A percentile compares a stretch with the other conserved stretches of the same genome.
Conservation (phyloP, 176 grass and related monocot genomes). For the Dactylis glomerata region DNA sequence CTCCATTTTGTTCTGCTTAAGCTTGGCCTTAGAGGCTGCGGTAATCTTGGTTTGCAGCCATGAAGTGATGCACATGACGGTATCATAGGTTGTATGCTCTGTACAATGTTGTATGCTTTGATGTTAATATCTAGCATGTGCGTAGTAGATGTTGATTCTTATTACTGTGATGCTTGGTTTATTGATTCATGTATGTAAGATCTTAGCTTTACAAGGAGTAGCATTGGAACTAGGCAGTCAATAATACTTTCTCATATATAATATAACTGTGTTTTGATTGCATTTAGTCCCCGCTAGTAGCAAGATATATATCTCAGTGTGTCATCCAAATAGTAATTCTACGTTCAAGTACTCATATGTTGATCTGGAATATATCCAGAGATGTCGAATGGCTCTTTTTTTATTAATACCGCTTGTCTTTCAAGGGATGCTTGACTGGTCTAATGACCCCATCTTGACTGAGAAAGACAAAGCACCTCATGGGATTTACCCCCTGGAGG, state of each 20-base stretch:
- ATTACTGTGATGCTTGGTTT: neutral
- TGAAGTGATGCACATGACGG: neutral
- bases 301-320: neutral
- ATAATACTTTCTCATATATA: neutral
- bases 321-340: neutral
- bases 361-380: neutral
- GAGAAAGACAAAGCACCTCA: neutral
- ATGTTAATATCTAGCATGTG: neutral
- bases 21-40: neutral
- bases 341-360: neutral
- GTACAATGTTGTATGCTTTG: neutral
- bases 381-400: too few relatives aligned
- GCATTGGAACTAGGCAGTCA: neutral
- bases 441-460: neutral
- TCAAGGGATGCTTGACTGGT: constrained; percentile 1
- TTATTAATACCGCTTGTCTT: neutral
- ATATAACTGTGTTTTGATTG: neutral
- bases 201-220: neutral
- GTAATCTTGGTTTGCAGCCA: neutral
- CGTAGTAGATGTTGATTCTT: neutral
- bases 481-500: neutral
- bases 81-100: neutral
- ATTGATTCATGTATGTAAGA: neutral
- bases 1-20: neutral
- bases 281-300: neutral